Base-by-base conservation (phyloP, 2,329 filamentous ascomycete genomes). In the Lasiodiplodia hormozganensis region DNA sequence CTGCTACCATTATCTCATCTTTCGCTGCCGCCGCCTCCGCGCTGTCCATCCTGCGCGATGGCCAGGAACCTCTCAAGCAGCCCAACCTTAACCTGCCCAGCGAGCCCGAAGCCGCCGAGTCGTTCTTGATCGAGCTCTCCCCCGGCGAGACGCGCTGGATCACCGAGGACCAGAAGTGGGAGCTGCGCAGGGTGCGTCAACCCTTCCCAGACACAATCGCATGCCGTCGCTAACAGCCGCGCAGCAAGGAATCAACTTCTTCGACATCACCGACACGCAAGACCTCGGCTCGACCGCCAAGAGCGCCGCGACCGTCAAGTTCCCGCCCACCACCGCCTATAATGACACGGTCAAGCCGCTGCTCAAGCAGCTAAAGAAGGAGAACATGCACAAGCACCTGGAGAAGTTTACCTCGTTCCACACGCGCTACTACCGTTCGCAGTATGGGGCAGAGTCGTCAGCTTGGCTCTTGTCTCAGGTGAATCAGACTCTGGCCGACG, bases 111-210 rank as follows among this genome's bases (percentile, higher is more conserved):
- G 23, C 57, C 34, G 34, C 54, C 31, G 67, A 69, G 74, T 85
- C 84, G 73, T 96, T 87, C 79, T 85, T 97, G 57, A 89, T 99
- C 71, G 94, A 98, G 83, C 85, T 96, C 31, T 87, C 88, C n/a
- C 93, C 93, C 3, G 93, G 92, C 68, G 86, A 95, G 77, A 94
- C 90, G 28, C 84, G 87, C 85, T 96, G 92, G 92, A 90, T 97
- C 38, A 96, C 93, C 0, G 95, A 98, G 75, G 92, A 97, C 43
- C 90, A 97, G 83, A 99, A 98, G 82, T 97, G 95, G 94, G 89
- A 90, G 79, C 83, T 98, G 71, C 90, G 92, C 76, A 86, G 93
- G 73, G 94, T 96, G 86, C 69, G 88, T 82, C 53, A n/a, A n/a
- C 57, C 25, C 3, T 47, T 52, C 34, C 18, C 5, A 4, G 5